These are phyloP conservation scores for Colletotrichum melonis DNA, from an alignment of 2,329 filamentous ascomycete species.

Conservation along the genomic window DNA sequence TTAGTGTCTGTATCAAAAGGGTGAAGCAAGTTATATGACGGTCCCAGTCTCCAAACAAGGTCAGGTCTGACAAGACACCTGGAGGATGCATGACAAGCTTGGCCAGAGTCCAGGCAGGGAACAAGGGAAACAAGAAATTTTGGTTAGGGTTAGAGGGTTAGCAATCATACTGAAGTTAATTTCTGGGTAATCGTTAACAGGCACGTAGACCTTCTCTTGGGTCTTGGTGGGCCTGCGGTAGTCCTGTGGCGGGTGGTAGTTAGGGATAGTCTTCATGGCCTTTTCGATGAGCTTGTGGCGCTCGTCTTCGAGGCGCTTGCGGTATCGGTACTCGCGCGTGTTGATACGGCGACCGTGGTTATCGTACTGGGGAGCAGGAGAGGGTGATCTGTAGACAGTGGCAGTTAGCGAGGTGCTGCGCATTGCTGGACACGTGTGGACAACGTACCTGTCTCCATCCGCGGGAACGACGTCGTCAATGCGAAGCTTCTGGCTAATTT, in stretches of 20 bases:
- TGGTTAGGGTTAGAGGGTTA: slow-evolving; percentile 94
- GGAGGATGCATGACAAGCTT: slow-evolving; percentile 50
- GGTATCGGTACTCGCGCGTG: slow-evolving; percentile 97
- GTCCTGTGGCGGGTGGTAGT: slow-evolving; percentile 98
- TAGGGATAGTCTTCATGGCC: slow-evolving; percentile 99
- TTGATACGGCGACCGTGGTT: slow-evolving; percentile 99
- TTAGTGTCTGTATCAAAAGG: slow-evolving; percentile 75
- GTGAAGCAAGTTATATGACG: slow-evolving; percentile 48
- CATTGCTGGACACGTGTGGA: neutral
- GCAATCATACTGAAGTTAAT: slow-evolving; percentile 99
- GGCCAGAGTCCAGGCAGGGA: slow-evolving; percentile 56
- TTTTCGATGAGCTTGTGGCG: slow-evolving; percentile 98
- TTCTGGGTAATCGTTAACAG: slow-evolving; percentile 99
- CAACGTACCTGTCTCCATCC: slow-evolving; percentile 89
- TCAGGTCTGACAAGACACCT: slow-evolving; percentile 40
- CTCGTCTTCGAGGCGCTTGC: slow-evolving; percentile 97
- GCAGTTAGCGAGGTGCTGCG: slow-evolving; percentile 27
- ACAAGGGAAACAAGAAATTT: slow-evolving; percentile 47
- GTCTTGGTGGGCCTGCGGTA: slow-evolving; percentile 99
- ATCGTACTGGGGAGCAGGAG: slow-evolving; percentile 96
- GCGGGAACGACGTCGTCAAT: slow-evolving; percentile 99
- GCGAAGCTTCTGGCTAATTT: slow-evolving; percentile 98
- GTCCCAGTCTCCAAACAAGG: slow-evolving; percentile 45
- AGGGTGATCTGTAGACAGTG: slow-evolving; percentile 78
- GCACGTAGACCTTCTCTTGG: slow-evolving; percentile 99